Conservation (phyloP, 2,329 filamentous ascomycete species). For the Talaromyces marneffei region DNA sequence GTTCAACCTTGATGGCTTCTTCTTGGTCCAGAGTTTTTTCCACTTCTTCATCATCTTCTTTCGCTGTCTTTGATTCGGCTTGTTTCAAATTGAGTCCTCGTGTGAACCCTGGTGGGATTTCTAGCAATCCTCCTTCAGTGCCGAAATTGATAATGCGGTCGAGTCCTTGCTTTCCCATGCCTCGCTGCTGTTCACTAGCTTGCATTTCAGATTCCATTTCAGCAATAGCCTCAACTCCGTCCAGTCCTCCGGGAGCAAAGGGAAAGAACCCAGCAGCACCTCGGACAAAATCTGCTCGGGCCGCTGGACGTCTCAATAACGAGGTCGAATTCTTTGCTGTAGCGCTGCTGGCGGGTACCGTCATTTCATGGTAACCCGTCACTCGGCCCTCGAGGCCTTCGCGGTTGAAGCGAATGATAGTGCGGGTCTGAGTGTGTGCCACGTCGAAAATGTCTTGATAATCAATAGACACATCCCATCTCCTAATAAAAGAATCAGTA, state of each 20-base stretch:
- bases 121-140: constrained; percentile 68
- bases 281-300: constrained; percentile 81
- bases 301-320: constrained; percentile 75
- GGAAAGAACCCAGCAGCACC: constrained; percentile 92
- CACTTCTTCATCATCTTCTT: constrained; percentile 63
- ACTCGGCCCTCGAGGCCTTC: constrained; percentile 90
- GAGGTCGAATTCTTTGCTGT: constrained; percentile 96
- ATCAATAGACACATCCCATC: constrained; percentile 77
- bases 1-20: constrained; percentile 41
- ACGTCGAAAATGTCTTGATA: constrained; percentile 80
- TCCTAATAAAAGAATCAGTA: constrained; percentile 30
- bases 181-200: constrained; percentile 43
- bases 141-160: constrained; percentile 81
- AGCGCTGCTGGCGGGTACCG: constrained; percentile 78
- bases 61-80: constrained; percentile 52
- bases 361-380: constrained; percentile 90
- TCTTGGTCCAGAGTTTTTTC: constrained; percentile 55
- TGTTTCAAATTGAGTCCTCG: constrained; percentile 69
- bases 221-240: constrained; percentile 78
- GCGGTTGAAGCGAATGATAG: constrained; percentile 85
- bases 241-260: constrained; percentile 84
- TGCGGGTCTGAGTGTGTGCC: constrained; percentile 85
- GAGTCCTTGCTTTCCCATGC: constrained; percentile 49
- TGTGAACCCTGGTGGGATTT: constrained; percentile 73
- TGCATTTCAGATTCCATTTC: constrained; percentile 71